Conservation (phyloP, 257 asterid species). For the Nicotiana otophora region DNA sequence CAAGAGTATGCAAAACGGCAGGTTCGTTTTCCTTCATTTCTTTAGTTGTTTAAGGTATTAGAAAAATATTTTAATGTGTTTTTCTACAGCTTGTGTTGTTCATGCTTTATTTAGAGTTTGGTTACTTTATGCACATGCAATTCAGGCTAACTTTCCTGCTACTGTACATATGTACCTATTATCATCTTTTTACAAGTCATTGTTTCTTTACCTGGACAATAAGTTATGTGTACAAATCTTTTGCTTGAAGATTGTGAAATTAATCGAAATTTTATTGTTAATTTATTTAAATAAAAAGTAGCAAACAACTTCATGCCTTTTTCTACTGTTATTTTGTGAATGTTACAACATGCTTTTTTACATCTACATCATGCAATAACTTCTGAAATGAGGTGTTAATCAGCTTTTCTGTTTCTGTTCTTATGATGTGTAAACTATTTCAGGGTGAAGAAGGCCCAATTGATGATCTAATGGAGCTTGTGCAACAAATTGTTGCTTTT, state of each 20-base stretch:
- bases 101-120: background rate
- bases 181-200: background rate
- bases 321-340: background rate
- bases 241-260: background rate
- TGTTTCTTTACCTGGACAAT: background rate
- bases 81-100: background rate
- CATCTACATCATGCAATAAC: background rate
- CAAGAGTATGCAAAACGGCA: constrained; percentile 74
- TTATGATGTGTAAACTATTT: constrained; percentile 14
- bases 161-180: background rate
- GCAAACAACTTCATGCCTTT: background rate
- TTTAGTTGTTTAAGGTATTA: constrained; percentile 1
- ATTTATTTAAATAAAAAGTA: background rate
- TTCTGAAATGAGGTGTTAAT: background rate
- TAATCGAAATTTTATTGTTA: background rate
- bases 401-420: background rate
- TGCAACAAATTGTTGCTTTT: constrained; percentile 81
- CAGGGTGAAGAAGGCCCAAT: constrained; percentile 54
- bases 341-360: background rate
- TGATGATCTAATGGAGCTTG: constrained; percentile 84
- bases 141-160: background rate
- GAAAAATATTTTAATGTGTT: background rate
- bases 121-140: background rate
- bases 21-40: constrained; percentile 35
- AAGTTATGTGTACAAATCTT: background rate